Percentiles rank a stretch among this genome's conserved stretches.
Conservation (phyloP, 768 basidiomycete species). For the Xerocomus brunneocitrinus region DNA sequence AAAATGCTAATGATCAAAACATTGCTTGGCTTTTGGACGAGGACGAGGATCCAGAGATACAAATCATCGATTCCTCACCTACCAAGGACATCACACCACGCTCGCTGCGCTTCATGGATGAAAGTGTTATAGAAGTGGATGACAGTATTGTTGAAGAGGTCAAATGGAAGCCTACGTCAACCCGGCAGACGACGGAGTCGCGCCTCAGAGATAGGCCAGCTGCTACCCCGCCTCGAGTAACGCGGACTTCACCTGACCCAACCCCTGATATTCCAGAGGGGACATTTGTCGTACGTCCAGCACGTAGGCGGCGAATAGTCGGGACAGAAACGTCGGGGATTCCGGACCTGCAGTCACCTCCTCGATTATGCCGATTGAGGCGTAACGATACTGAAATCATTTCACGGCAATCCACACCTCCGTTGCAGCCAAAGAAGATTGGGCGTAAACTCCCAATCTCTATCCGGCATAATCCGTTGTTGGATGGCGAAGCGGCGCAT, state of each 20-base stretch:
- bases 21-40: constrained; percentile 69
- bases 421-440: constrained; percentile 19
- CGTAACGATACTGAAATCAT: constrained; percentile 27
- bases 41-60: constrained; percentile 53
- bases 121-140: constrained; percentile 15
- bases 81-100: constrained; percentile 4
- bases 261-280: constrained; percentile 33
- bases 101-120: constrained; percentile 9
- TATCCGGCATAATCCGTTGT: constrained; percentile 41
- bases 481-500: constrained; percentile 70
- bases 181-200: constrained; percentile 7
- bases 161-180: constrained; percentile 15
- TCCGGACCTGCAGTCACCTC: constrained; percentile 23
- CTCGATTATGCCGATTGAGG: constrained; percentile 30
- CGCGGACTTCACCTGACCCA: constrained; percentile 15
- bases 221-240: constrained; percentile 27
- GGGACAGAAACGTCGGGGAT: constrained; percentile 15
- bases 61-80: constrained; percentile 52
- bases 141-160: constrained; percentile 15
- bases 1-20: constrained; percentile 29
- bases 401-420: constrained; percentile 17
- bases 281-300: constrained; percentile 45
- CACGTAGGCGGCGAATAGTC: constrained; percentile 26
- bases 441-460: constrained; percentile 26
- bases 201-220: constrained; percentile 30